A percentile compares a stretch with the other conserved stretches of the same genome.
Conservation (phyloP, 352 stramenopile species). For the Phytophthora litchii region DNA sequence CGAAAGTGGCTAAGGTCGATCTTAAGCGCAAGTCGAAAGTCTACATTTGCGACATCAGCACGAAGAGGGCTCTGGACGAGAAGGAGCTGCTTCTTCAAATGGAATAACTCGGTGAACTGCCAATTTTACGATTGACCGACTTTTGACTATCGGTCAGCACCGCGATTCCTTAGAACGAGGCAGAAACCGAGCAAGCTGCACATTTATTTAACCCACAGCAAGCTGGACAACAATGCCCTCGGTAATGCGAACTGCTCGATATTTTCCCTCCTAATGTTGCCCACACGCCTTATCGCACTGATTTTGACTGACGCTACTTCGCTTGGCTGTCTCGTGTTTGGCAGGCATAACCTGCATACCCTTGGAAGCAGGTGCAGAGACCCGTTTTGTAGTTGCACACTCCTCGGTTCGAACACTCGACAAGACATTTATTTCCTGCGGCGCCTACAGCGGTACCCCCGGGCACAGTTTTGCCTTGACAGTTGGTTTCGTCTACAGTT, state of each 20-base stretch:
- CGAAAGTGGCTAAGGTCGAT: conserved; percentile 80
- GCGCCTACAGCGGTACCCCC: conserved; percentile 48
- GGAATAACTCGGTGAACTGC: conserved; percentile 27
- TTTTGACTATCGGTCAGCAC: conserved; percentile 33
- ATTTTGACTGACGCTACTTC: conserved; percentile 14
- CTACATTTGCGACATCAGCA: conserved; percentile 91
- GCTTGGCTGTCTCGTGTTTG: conserved; percentile 49
- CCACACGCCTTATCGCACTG: background rate
- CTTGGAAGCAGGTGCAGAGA: conserved; percentile 88
- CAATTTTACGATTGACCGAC: conserved; percentile 31
- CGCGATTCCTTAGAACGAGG: conserved; percentile 29
- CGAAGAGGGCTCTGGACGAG: conserved; percentile 80
- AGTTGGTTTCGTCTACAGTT: conserved; percentile 76
- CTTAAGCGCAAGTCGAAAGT: conserved; percentile 87
- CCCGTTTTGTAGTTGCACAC: conserved; percentile 89
- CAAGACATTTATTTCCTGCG: conserved; percentile 87
- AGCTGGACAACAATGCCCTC: conserved; percentile 21
- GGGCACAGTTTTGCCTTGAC: conserved; percentile 47
- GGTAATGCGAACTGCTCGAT: conserved; percentile 24
- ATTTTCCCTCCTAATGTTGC: conserved; percentile 12
- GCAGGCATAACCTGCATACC: conserved; percentile 69
- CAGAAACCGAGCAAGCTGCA: conserved; percentile 13
- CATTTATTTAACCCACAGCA: conserved; percentile 35
- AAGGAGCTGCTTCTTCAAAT: conserved; percentile 84
- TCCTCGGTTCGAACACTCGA: conserved; percentile 93